These are phyloP conservation scores for Chrysoporthe cubensis DNA, from an alignment of 2,329 filamentous ascomycete species.

Conservation along the genomic window DNA sequence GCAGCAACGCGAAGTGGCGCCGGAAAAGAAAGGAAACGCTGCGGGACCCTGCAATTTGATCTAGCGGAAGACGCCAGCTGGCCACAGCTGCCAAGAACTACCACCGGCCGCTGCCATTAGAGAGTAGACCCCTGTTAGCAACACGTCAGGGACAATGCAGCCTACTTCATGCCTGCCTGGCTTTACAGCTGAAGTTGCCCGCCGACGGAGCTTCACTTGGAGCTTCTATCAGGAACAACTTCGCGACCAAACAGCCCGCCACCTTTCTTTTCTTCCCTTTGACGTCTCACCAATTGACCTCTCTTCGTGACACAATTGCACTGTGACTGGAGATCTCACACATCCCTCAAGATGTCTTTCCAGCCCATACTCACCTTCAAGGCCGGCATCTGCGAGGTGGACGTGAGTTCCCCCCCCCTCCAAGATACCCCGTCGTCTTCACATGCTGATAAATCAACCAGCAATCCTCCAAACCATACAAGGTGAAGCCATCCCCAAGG, in stretches of 20 bases:
- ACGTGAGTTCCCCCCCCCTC: constrained; percentile 60
- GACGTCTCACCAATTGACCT: neutral
- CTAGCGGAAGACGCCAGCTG: neutral
- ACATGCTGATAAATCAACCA: constrained; percentile 36
- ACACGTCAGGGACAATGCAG: constrained; percentile 30
- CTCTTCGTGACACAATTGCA: neutral
- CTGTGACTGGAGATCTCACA: constrained; percentile 12
- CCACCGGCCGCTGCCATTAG: neutral
- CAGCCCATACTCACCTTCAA: constrained; percentile 93
- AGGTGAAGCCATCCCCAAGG: constrained; percentile 72
- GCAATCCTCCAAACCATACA: constrained; percentile 63
- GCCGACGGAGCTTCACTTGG: constrained; percentile 18
- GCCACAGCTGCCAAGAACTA: neutral
- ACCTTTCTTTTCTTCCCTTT: neutral
- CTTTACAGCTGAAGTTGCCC: neutral
- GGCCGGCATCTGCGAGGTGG: constrained; percentile 84
- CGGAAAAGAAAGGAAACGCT: constrained; percentile 2
- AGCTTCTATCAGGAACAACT: constrained; percentile 18
- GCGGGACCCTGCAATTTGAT: constrained; percentile 3
- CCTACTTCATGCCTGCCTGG: constrained; percentile 16
- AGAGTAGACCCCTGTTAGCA: constrained; percentile 19
- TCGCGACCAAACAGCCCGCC: neutral
- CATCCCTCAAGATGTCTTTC: constrained; percentile 69
- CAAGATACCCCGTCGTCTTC: constrained; percentile 17
- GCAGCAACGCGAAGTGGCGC: neutral